Base-by-base conservation (phyloP, 2,329 filamentous ascomycete species). In the Bisporella sp. region DNA sequence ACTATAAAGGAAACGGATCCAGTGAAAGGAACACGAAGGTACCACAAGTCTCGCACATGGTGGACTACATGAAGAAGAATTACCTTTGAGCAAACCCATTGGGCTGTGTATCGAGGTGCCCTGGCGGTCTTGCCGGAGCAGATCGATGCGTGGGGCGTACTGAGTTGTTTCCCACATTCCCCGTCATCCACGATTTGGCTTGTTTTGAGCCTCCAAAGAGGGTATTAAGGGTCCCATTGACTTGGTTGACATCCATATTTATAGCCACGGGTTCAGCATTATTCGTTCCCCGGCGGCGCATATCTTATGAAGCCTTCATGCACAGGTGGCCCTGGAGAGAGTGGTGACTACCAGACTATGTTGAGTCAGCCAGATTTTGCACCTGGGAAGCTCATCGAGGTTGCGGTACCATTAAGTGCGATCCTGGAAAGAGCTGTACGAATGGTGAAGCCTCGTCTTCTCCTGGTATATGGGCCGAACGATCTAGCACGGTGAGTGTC, bases 161-260 rank as follows among this genome's bases (percentile, higher is more conserved):
- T 42, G 60, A 50, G 52, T 21, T 21, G 21, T 21, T 21, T 21
- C 54, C 46, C 46, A 53, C 56, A 47, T 52, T 49, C 41, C 53
- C 59, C 13, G 51, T 48, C 64, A 68, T 68, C 66, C 66, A 68
- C 48, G 64, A 57, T 49, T 64, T 66, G 21, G 21, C 21, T 50
- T 61, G 59, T 48, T 59, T 49, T 30, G 57, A 53, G 8, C 62
- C 59, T 50, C 64, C 63, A 46, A 68, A 61, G 37, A 68, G 52
- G 6, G 63, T 54, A 46, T 67, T 64, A 31, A 67, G 52, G 5
- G 65, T 66, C 21, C 57, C 60, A 58, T 68, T 68, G 8, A 65
- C 63, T 3, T 60, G 58, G 31, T 64, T 60, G 7, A 68, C 57
- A 43, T 66, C 61, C 33, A 55, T 55, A 28, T 63, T 62, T 5